phyloP scores from a whole-genome alignment of 108 stramenopile species.

The Cylindrotheca fusiformis region DNA sequence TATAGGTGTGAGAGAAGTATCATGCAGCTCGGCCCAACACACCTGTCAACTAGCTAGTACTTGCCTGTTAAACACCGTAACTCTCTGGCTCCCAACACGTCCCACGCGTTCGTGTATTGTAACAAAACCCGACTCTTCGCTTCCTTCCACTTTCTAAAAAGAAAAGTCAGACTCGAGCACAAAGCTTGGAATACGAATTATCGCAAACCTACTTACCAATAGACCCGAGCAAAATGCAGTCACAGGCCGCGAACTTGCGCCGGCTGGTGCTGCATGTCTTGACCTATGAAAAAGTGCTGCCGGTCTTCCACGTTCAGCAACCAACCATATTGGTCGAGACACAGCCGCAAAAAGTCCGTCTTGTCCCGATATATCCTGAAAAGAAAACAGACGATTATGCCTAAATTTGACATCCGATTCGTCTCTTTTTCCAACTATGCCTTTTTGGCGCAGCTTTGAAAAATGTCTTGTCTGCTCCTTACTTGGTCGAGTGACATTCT shows the following conservation, averaged over 20 bases:
- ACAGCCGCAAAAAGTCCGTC: slow-evolving; percentile 77
- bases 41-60: slow-evolving; percentile 4
- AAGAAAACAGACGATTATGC: slow-evolving; percentile 59
- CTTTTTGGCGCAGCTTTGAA: slow-evolving; percentile 67
- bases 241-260: slow-evolving; percentile 63
- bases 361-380: slow-evolving; percentile 62
- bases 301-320: slow-evolving; percentile 70
- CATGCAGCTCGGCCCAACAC: no score
- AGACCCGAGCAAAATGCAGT: slow-evolving; percentile 69
- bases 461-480: slow-evolving; percentile 68
- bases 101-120: slow-evolving; percentile 88
- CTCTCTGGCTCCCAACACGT: slow-evolving; percentile 77
- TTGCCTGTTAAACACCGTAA: slow-evolving; percentile 70
- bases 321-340: slow-evolving; percentile 72
- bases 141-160: not conserved
- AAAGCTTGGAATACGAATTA: no score
- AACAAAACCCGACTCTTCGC: slow-evolving; percentile 59
- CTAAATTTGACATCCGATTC: slow-evolving; percentile 33
- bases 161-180: not conserved
- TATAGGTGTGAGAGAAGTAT: slow-evolving; percentile 2
- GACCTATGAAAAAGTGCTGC: slow-evolving; percentile 64
- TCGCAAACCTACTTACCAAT: slow-evolving; percentile 16
- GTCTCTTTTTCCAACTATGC: slow-evolving; percentile 36
- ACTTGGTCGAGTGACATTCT: slow-evolving; percentile 54
- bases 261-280: slow-evolving; percentile 77